phyloP scores from a whole-genome alignment of 495 filamentous ascomycete species.

The Annulohypoxylon nitens region DNA sequence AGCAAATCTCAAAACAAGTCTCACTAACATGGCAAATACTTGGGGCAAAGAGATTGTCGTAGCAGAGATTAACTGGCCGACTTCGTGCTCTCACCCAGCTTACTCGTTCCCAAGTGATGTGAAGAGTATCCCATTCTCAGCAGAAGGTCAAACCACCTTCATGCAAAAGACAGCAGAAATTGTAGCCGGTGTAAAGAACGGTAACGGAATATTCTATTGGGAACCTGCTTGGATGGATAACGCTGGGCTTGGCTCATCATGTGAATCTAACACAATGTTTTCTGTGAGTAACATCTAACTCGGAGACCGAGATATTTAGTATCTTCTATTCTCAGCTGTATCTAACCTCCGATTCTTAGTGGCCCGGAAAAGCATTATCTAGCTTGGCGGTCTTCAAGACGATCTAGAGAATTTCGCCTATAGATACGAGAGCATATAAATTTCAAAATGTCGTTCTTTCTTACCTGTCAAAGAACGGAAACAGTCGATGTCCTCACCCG shows the following conservation, averaged over 20 bases:
- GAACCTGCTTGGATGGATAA: conserved; percentile 78
- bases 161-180: conserved; percentile 67
- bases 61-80: conserved; percentile 77
- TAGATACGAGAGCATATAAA: neutral
- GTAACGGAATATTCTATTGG: conserved; percentile 76
- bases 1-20: conserved; percentile 64
- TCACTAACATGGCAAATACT: conserved; percentile 68
- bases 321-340: neutral
- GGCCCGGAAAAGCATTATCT: conserved; percentile 45
- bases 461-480: conserved; percentile 27
- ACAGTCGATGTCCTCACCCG: neutral
- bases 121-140: conserved; percentile 68
- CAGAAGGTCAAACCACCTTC: conserved; percentile 70
- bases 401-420: conserved; percentile 32
- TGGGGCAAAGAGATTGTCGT: conserved; percentile 73
- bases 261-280: conserved; percentile 64
- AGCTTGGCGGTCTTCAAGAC: conserved; percentile 46
- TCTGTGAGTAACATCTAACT: conserved; percentile 40
- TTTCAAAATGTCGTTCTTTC: neutral
- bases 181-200: conserved; percentile 63
- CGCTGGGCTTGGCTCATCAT: conserved; percentile 67
- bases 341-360: conserved; percentile 33
- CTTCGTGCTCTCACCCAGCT: conserved; percentile 66
- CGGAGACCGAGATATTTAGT: neutral
- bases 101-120: conserved; percentile 72